These are phyloP conservation scores for Microascus cirrosus DNA, from an alignment of 2,329 filamentous ascomycete species.

Conservation along the genomic window DNA sequence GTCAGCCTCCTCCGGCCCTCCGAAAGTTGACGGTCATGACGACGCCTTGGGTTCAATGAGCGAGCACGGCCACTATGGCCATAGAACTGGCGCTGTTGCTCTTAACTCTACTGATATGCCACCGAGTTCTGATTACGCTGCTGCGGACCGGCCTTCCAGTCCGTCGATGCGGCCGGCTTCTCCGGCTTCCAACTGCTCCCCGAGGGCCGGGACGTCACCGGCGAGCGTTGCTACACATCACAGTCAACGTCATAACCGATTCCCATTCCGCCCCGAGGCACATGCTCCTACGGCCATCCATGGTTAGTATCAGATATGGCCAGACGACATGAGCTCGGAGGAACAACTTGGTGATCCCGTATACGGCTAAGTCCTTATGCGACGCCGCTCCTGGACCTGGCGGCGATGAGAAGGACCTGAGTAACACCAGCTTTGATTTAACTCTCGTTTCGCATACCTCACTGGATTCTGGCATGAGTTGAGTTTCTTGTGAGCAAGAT, in stretches of 20 bases:
- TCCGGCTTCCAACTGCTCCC: neutral
- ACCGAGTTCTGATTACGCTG: neutral
- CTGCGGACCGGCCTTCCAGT: neutral
- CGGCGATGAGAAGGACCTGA: neutral
- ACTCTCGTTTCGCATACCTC: neutral
- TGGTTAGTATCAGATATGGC: conserved; percentile 14
- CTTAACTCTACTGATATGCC: neutral
- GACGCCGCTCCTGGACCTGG: neutral
- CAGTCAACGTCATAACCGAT: conserved; percentile 11
- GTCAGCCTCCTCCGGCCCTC: neutral
- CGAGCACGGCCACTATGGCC: neutral
- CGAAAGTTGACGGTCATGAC: neutral
- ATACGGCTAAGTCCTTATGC: neutral
- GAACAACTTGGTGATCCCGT: neutral
- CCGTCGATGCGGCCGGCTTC: neutral
- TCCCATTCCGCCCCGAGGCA: conserved; percentile 34
- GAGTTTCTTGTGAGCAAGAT: neutral
- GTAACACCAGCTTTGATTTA: neutral
- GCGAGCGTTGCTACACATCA: neutral
- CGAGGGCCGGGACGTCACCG: conserved; percentile 1
- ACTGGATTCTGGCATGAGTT: neutral
- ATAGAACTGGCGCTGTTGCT: neutral
- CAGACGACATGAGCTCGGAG: neutral
- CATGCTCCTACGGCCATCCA: conserved; percentile 38
- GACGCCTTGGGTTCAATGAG: neutral